A percentile compares a stretch with the other conserved stretches of the same genome.
Conservation (phyloP, 73 alveolate genomes). For the Stentor coeruleus region DNA sequence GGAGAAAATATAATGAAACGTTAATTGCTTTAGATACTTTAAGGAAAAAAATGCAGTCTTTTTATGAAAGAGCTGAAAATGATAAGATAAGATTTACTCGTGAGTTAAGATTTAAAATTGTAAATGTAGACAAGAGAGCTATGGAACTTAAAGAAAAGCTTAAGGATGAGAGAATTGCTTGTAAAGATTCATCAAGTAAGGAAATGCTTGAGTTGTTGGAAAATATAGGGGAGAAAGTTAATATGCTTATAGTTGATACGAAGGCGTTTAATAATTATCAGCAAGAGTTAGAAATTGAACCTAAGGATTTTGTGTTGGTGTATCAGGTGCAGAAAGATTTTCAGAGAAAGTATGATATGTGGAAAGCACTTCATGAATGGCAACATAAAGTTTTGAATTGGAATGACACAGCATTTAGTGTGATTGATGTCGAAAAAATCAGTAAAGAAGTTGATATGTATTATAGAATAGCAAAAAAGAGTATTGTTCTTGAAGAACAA, state of each 20-base stretch:
- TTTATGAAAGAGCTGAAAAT: constrained; percentile 66
- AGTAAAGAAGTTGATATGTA: constrained; percentile 53
- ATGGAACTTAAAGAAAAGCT: constrained; percentile 30
- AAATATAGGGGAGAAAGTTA: constrained; percentile 31
- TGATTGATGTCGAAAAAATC: not conserved
- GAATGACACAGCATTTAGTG: not conserved
- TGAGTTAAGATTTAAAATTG: constrained; percentile 44
- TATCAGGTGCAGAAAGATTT: not conserved
- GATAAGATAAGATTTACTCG: constrained; percentile 66
- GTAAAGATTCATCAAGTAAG: constrained; percentile 13
- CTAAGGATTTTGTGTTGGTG: not conserved
- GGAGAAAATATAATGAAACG: constrained; percentile 63
- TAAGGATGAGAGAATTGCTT: constrained; percentile 28
- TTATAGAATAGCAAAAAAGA: constrained; percentile 44
- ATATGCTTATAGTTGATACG: constrained; percentile 37
- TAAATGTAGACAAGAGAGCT: constrained; percentile 37
- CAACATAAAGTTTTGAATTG: not conserved
- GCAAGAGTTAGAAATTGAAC: not conserved
- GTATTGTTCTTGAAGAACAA: constrained; percentile 47
- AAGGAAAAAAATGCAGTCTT: constrained; percentile 67
- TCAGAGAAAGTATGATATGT: not conserved
- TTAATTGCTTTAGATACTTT: constrained; percentile 39
- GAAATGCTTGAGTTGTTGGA: constrained; percentile 26
- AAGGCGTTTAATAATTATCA: not conserved
- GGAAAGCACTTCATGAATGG: not conserved